These are phyloP conservation scores for Aspergillus oerlinghausenensis DNA, from an alignment of 2,329 filamentous ascomycete genomes.

Conservation along the genomic window DNA sequence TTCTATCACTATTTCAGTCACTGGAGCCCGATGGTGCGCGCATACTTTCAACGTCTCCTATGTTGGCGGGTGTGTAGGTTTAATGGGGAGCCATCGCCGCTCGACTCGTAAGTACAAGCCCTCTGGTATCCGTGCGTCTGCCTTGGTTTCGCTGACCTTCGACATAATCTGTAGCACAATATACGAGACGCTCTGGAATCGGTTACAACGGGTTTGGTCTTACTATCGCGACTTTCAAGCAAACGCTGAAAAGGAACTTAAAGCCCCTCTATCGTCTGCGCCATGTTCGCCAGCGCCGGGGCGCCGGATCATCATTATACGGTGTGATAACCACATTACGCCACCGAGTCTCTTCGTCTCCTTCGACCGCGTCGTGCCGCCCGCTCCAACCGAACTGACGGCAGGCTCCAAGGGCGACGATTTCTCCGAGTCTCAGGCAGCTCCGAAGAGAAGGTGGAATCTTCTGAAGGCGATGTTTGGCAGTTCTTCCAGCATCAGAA, in stretches of 20 bases:
- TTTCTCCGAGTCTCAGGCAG: slow-evolving; percentile 18
- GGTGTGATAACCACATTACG: slow-evolving; percentile 64
- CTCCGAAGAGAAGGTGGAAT: slow-evolving; percentile 46
- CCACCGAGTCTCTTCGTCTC: slow-evolving; percentile 54
- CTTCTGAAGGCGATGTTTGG: slow-evolving; percentile 49
- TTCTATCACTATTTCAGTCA: slow-evolving; percentile 85
- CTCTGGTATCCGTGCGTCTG: background rate
- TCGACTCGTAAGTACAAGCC: slow-evolving; percentile 59
- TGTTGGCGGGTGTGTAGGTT: slow-evolving; percentile 86
- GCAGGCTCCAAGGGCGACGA: slow-evolving; percentile 26
- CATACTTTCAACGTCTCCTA: slow-evolving; percentile 84
- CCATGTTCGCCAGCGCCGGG: slow-evolving; percentile 83
- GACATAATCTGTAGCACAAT: slow-evolving; percentile 54
- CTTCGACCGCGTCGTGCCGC: slow-evolving; percentile 57
- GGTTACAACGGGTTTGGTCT: slow-evolving; percentile 69
- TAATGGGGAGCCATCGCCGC: slow-evolving; percentile 59
- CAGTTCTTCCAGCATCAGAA: slow-evolving; percentile 40
- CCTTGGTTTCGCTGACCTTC: slow-evolving; percentile 7
- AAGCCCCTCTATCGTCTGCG: slow-evolving; percentile 64
- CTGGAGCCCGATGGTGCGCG: slow-evolving; percentile 92
- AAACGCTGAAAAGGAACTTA: slow-evolving; percentile 55
- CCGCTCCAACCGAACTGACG: slow-evolving; percentile 27
- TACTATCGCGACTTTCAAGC: slow-evolving; percentile 74
- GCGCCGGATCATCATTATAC: slow-evolving; percentile 81
- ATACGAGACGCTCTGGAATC: slow-evolving; percentile 61